A percentile compares a stretch with the other conserved stretches of the same genome.
These are phyloP conservation scores for Raffaelea albimanens DNA, from an alignment of 2,329 filamentous ascomycete genomes.

Conservation along the genomic window DNA sequence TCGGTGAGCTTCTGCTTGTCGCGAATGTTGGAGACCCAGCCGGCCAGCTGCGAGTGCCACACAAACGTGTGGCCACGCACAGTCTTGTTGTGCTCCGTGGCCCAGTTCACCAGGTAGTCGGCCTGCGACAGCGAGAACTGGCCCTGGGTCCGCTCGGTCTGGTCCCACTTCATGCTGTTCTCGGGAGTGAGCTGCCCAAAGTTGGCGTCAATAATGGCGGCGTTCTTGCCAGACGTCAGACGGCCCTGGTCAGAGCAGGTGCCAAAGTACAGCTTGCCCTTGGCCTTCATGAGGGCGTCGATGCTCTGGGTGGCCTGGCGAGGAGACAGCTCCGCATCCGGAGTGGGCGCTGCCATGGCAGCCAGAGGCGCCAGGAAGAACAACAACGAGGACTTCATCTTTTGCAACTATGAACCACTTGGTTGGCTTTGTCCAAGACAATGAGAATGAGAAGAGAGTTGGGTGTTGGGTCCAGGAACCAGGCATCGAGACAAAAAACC, in stretches of 20 bases:
- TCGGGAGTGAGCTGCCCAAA: conserved; percentile 59
- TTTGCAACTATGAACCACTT: too few species aligned
- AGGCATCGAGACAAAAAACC: too few species aligned
- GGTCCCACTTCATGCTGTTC: conserved; percentile 65
- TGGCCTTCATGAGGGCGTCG: conserved; percentile 45
- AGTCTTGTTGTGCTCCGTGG: conserved; percentile 42
- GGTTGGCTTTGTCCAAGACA: too few species aligned
- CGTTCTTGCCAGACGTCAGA: conserved; percentile 38
- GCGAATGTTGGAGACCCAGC: conserved; percentile 48
- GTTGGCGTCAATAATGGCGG: conserved; percentile 47
- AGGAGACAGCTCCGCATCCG: not conserved
- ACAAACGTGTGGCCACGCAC: conserved; percentile 58
- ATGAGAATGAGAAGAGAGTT: too few species aligned
- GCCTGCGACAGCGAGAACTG: conserved; percentile 46
- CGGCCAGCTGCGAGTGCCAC: conserved; percentile 52
- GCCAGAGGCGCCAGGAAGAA: conserved; percentile 28
- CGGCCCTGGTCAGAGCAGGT: conserved; percentile 44
- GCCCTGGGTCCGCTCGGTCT: conserved; percentile 36
- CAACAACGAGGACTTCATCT: conserved; percentile 14
- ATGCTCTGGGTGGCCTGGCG: conserved; percentile 38
- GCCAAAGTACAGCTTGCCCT: conserved; percentile 59
- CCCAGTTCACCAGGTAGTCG: conserved; percentile 52
- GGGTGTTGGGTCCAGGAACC: too few species aligned
- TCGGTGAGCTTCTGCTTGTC: conserved; percentile 40
- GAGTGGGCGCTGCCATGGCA: conserved; percentile 22